These are phyloP conservation scores for Blastobotrys mokoenaii DNA, from an alignment of 805 yeast genomes.

Conservation along the genomic window DNA sequence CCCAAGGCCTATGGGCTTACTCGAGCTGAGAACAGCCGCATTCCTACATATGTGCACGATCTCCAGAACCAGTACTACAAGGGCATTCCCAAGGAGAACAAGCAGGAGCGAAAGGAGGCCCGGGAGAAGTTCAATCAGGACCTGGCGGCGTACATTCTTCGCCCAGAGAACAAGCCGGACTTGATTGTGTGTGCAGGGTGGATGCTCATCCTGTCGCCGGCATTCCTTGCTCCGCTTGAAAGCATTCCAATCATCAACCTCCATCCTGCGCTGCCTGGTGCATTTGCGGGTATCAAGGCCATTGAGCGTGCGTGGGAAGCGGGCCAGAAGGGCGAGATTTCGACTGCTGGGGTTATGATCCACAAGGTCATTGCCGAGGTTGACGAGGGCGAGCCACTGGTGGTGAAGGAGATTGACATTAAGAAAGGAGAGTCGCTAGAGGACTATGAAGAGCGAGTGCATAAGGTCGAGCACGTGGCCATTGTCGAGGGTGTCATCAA, in stretches of 20 bases:
- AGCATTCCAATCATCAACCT: constrained; percentile 77
- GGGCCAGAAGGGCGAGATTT: constrained; percentile 73
- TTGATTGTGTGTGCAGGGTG: constrained; percentile 97
- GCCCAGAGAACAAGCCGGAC: constrained; percentile 54
- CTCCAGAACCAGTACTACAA: constrained; percentile 58
- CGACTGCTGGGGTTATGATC: constrained; percentile 89
- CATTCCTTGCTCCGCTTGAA: constrained; percentile 59
- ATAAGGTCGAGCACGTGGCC: constrained; percentile 76
- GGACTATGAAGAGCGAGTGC: constrained; percentile 75
- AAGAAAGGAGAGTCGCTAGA: constrained; percentile 68
- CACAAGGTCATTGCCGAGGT: constrained; percentile 95
- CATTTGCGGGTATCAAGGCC: constrained; percentile 95
- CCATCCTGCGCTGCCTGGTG: constrained; percentile 96
- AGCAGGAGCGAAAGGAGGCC: constrained; percentile 46
- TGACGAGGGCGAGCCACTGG: constrained; percentile 83
- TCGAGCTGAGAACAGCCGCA: constrained; percentile 62
- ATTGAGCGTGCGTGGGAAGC: constrained; percentile 95
- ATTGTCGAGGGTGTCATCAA: constrained; percentile 83
- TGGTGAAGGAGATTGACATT: constrained; percentile 71
- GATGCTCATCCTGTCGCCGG: constrained; percentile 85
- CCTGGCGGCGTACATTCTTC: constrained; percentile 57
- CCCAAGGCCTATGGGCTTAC: constrained; percentile 78
- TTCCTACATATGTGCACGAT: constrained; percentile 64
- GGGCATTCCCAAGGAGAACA: constrained; percentile 64
- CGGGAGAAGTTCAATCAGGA: constrained; percentile 71